Conservation (phyloP, 2,329 filamentous ascomycete species). For the Penicillium brevicompactum region DNA sequence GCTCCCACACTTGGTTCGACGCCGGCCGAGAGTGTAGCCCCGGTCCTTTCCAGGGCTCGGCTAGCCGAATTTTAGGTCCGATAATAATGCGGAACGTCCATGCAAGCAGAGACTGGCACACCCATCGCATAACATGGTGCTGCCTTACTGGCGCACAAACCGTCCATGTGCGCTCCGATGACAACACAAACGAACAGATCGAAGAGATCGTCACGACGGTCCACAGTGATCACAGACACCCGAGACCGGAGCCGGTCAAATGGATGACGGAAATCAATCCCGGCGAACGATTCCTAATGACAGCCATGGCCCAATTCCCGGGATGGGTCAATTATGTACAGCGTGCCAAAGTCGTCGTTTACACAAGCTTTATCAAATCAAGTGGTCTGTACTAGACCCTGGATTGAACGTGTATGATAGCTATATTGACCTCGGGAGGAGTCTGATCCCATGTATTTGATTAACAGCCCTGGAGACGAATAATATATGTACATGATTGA, state of each 20-base stretch:
- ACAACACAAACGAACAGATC: not conserved
- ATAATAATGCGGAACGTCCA: not conserved
- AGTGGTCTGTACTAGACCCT: not conserved
- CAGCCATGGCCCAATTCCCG: not conserved
- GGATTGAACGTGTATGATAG: not conserved
- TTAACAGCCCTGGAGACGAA: no score
- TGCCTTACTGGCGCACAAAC: not conserved
- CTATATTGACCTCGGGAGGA: not conserved
- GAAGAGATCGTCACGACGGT: conserved; percentile 1
- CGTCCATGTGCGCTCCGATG: not conserved
- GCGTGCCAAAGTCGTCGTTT: not conserved
- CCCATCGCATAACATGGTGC: conserved; percentile 1
- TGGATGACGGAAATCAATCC: conserved; percentile 3
- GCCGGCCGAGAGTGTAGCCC: not conserved
- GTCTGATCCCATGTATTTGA: no score
- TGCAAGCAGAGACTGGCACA: not conserved
- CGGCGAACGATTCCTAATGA: not conserved
- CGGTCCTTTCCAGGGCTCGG: not conserved
- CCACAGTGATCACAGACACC: not conserved
- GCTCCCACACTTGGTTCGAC: conserved; percentile 4
- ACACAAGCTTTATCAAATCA: not conserved
- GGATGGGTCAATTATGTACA: conserved; percentile 1
- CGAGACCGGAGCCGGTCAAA: not conserved
- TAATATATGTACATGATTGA: no score
- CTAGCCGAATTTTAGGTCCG: not conserved